Conservation (phyloP, 2,329 filamentous ascomycete genomes). For the Penicillium sp. region DNA sequence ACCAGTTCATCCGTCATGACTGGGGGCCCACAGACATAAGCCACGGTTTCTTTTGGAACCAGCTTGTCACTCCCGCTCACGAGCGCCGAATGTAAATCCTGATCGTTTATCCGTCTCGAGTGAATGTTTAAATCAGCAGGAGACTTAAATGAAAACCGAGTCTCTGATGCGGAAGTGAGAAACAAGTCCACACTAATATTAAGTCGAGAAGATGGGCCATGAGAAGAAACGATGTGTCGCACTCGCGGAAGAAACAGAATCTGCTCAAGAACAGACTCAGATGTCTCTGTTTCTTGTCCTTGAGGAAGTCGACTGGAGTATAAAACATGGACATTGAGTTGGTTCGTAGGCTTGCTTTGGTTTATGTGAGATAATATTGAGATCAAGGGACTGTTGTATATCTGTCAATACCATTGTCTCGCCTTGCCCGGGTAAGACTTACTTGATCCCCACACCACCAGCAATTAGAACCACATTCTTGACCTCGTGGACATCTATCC, state of each 20-base stretch:
- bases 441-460: constrained; percentile 81
- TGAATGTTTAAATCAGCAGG: constrained; percentile 29
- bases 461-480: constrained; percentile 71
- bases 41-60: constrained; percentile 45
- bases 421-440: constrained; percentile 21
- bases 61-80: constrained; percentile 21
- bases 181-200: constrained; percentile 36
- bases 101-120: constrained; percentile 33
- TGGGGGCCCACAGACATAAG: constrained; percentile 69
- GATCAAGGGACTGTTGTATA: constrained; percentile 60
- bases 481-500: constrained; percentile 46
- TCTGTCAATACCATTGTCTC: neutral
- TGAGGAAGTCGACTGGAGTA: constrained; percentile 58
- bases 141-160: constrained; percentile 7
- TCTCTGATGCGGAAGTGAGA: constrained; percentile 29
- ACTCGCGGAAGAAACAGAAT: constrained; percentile 53
- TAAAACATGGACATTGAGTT: constrained; percentile 57
- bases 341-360: constrained; percentile 40
- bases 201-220: constrained; percentile 26
- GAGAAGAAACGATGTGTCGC: constrained; percentile 35
- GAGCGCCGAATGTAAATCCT: constrained; percentile 38
- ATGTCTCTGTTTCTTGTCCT: constrained; percentile 4
- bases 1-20: constrained; percentile 69
- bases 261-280: constrained; percentile 26
- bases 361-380: constrained; percentile 67